phyloP scores from a whole-genome alignment of 371 early-diverging fungal genomes.

The Sanchytrium tribonematis region DNA sequence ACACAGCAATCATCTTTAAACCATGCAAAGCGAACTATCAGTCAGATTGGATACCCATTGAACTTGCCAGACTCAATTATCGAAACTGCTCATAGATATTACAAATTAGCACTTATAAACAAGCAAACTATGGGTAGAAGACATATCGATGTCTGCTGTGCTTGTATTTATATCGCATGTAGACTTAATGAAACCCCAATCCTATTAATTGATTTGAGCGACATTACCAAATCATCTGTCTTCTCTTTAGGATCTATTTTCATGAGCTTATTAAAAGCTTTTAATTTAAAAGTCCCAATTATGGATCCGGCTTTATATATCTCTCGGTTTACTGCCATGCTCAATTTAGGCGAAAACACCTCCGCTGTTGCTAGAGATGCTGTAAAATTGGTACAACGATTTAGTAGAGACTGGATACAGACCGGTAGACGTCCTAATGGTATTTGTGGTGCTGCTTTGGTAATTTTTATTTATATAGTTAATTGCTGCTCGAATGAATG shows the following conservation, averaged over 20 bases:
- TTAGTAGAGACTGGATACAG: constrained; percentile 96
- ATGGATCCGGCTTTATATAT: constrained; percentile 93
- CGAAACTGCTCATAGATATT: constrained; percentile 53
- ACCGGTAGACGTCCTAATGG: constrained; percentile 92
- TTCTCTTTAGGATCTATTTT: constrained; percentile 81
- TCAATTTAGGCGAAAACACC: constrained; percentile 76
- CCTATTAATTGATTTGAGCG: constrained; percentile 93
- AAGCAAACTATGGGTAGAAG: constrained; percentile 80
- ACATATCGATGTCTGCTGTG: constrained; percentile 56
- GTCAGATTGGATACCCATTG: constrained; percentile 32
- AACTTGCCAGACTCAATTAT: constrained; percentile 37
- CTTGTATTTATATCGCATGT: constrained; percentile 89
- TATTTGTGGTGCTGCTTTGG: constrained; percentile 62
- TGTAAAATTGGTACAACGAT: constrained; percentile 58
- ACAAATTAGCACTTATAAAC: constrained; percentile 63
- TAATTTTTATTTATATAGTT: constrained; percentile 11
- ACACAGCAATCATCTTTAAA: background rate
- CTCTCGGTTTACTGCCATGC: constrained; percentile 60
- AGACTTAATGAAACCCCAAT: constrained; percentile 44
- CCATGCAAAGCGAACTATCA: constrained; percentile 27
- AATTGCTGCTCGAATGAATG: constrained; percentile 82
- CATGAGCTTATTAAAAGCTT: constrained; percentile 40
- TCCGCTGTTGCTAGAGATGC: constrained; percentile 52
- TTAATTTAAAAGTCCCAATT: constrained; percentile 50
- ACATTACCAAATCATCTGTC: constrained; percentile 41